These are phyloP conservation scores for Coemansia nantahalensis DNA, from an alignment of 192 early-diverging fungal species.

Conservation along the genomic window DNA sequence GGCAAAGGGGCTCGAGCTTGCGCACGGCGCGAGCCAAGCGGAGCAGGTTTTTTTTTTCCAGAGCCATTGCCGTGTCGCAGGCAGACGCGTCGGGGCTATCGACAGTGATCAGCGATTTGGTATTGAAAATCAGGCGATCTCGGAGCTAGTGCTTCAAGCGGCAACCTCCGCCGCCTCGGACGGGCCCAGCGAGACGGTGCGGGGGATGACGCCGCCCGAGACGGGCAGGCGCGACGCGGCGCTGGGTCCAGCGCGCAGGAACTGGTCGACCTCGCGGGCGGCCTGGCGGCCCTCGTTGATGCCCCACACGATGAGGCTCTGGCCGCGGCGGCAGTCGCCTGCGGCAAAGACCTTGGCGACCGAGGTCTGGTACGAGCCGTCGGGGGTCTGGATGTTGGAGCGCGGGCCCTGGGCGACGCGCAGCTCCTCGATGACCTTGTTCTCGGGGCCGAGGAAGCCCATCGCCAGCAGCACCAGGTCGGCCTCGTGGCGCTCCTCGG, in stretches of 20 bases:
- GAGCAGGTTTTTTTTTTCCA: too few species aligned
- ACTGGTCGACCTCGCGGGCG: conserved; percentile 88
- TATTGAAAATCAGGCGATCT: conserved; percentile 5
- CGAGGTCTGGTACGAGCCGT: conserved; percentile 75
- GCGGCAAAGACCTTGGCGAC: conserved; percentile 89
- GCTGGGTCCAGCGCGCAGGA: conserved; percentile 62
- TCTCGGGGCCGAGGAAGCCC: conserved; percentile 95
- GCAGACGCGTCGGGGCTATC: too few species aligned
- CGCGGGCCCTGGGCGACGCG: conserved; percentile 72
- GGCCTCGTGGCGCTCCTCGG: conserved; percentile 80
- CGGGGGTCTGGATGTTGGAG: conserved; percentile 78
- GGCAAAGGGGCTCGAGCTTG: too few species aligned
- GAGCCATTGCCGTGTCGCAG: too few species aligned
- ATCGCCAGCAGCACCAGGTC: conserved; percentile 94
- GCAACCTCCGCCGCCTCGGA: neutral
- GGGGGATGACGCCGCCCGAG: conserved; percentile 79
- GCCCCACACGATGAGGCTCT: conserved; percentile 95
- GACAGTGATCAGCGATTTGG: too few species aligned
- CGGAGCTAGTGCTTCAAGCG: neutral
- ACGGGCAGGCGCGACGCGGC: conserved; percentile 73
- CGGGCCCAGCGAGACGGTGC: conserved; percentile 30
- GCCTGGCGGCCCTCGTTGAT: conserved; percentile 97
- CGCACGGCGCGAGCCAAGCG: too few species aligned
- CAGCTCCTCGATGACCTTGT: conserved; percentile 75
- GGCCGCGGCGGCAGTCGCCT: conserved; percentile 96